phyloP scores from a whole-genome alignment of 2,329 filamentous ascomycete species.

The Botrytis porri region DNA sequence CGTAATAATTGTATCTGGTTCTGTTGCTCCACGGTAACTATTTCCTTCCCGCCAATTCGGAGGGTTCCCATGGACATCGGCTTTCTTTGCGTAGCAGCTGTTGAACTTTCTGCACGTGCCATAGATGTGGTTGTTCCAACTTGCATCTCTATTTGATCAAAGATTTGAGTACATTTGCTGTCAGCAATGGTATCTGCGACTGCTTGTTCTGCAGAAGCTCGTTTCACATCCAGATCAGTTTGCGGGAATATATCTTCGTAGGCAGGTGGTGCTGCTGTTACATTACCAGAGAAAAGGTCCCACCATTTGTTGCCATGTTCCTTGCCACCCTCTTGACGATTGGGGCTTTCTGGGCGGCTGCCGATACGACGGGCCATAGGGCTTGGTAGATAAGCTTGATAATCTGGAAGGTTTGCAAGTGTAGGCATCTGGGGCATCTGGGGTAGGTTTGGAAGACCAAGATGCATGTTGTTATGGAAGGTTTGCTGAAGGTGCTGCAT shows the following conservation, averaged over 20 bases:
- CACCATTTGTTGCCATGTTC: slow-evolving; percentile 61
- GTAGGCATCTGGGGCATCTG: slow-evolving; percentile 44
- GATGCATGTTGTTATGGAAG: slow-evolving; percentile 51
- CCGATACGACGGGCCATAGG: slow-evolving; percentile 71
- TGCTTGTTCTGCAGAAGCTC: slow-evolving; percentile 55
- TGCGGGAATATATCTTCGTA: slow-evolving; percentile 77
- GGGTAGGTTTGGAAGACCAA: slow-evolving; percentile 58
- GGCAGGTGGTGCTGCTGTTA: slow-evolving; percentile 61
- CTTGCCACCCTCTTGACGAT: slow-evolving; percentile 37
- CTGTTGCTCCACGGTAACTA: slow-evolving; percentile 63
- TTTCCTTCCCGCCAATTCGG: slow-evolving; percentile 60
- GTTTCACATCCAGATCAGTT: slow-evolving; percentile 52
- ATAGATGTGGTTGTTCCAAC: not conserved
- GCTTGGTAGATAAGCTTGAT: slow-evolving; percentile 62
- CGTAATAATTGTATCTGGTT: slow-evolving; percentile 60
- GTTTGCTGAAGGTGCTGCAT: slow-evolving; percentile 67
- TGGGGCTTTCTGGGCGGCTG: slow-evolving; percentile 43
- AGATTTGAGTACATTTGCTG: slow-evolving; percentile 53
- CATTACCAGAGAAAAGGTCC: slow-evolving; percentile 58
- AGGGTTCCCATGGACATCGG: slow-evolving; percentile 43
- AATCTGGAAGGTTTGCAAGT: slow-evolving; percentile 65
- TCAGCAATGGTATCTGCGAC: slow-evolving; percentile 58
- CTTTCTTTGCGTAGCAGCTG: slow-evolving; percentile 42
- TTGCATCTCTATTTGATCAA: slow-evolving; percentile 43
- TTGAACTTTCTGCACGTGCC: slow-evolving; percentile 34